Percentiles rank a stretch among this genome's conserved stretches.
These are phyloP conservation scores for Gymnopus androsaceus DNA, from an alignment of 1,284 basidiomycete genomes.

Conservation along the genomic window DNA sequence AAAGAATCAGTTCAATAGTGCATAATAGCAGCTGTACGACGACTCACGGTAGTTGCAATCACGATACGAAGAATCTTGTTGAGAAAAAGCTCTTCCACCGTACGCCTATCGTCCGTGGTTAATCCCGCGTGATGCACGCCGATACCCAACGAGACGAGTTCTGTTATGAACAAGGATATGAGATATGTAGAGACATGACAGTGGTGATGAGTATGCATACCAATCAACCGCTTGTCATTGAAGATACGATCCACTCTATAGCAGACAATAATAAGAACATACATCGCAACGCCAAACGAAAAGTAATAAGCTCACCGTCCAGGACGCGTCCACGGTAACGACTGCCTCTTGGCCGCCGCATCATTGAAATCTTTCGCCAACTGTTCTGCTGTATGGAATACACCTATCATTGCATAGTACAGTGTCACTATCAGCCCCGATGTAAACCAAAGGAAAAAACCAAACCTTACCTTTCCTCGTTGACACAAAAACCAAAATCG, in stretches of 20 bases:
- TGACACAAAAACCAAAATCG: slow-evolving; percentile 83
- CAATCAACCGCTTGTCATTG: slow-evolving; percentile 60
- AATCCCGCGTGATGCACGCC: slow-evolving; percentile 89
- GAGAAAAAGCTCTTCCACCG: slow-evolving; percentile 72
- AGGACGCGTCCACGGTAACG: slow-evolving; percentile 66
- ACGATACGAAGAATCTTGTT: slow-evolving; percentile 68
- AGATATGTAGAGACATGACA: background rate
- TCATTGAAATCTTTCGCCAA: slow-evolving; percentile 73
- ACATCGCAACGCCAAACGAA: background rate
- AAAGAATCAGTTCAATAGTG: background rate
- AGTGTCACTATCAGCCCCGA: no score
- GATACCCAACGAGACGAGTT: slow-evolving; percentile 65
- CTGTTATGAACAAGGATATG: slow-evolving; percentile 36
- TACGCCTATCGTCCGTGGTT: slow-evolving; percentile 67
- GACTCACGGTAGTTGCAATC: slow-evolving; percentile 71
- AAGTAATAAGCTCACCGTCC: slow-evolving; percentile 52
- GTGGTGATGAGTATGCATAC: slow-evolving; percentile 36
- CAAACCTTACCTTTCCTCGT: slow-evolving; percentile 72
- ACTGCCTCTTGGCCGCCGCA: slow-evolving; percentile 47
- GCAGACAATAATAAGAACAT: slow-evolving; percentile 17
- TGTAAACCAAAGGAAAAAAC: background rate
- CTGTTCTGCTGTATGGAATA: slow-evolving; percentile 71
- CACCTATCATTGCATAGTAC: slow-evolving; percentile 45
- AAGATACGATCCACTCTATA: slow-evolving; percentile 56
- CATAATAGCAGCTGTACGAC: background rate